These are phyloP conservation scores for Biancaea sappan DNA, from an alignment of 306 rosid species.

Conservation along the genomic window DNA sequence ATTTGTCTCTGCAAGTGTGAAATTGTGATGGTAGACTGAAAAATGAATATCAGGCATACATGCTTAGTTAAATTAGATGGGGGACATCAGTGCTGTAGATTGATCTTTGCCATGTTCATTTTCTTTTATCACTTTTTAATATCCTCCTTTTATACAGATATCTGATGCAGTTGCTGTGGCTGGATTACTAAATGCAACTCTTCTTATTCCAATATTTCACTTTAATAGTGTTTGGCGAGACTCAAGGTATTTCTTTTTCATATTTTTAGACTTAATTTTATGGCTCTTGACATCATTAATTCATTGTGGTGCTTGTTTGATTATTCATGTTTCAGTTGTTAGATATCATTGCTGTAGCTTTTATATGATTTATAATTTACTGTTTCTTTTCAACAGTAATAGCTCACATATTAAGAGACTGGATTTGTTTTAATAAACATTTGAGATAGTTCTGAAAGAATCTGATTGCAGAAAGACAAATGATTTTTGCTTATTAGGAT, in stretches of 20 bases:
- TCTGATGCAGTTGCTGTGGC: conserved; percentile 99
- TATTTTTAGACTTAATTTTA: conserved; percentile 11
- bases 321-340: conserved; percentile 15
- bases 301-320: conserved; percentile 30
- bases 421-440: no score
- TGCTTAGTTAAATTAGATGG: conserved; percentile 14
- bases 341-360: neutral
- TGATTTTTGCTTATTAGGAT: neutral
- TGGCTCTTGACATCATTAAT: conserved; percentile 18
- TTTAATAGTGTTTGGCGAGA: conserved; percentile 98
- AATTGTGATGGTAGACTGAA: conserved; percentile 18
- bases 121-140: conserved; percentile 28
- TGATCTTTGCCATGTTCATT: conserved; percentile 17
- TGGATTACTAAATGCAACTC: conserved; percentile 92
- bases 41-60: conserved; percentile 3
- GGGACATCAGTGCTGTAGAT: conserved; percentile 13
- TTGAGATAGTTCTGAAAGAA: conserved; percentile 17
- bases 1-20: conserved; percentile 6
- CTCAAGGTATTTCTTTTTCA: conserved; percentile 66
- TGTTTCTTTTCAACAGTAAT: conserved; percentile 4
- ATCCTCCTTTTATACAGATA: conserved; percentile 54
- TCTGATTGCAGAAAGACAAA: conserved; percentile 2
- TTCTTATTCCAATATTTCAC: conserved; percentile 92
- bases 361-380: neutral
- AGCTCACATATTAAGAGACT: conserved; percentile 9